Evolutionary conservation across 2,329 filamentous ascomycete genomes (phyloP).

Genomic region (Pseudogymnoascus sp.): DNA sequence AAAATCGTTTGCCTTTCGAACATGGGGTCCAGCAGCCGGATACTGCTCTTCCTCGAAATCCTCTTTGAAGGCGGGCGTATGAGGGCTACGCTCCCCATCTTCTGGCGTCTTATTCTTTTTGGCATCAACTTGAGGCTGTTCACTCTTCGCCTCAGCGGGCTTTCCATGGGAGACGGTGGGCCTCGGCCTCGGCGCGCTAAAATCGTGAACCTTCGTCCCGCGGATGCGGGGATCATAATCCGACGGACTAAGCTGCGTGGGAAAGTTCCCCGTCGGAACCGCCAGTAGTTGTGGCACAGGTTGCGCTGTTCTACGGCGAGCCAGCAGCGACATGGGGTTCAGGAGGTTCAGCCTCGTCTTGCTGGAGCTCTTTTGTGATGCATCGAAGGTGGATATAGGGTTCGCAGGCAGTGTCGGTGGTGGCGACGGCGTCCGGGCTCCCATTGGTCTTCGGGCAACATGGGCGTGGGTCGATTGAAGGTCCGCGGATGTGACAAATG

Average conservation of each 20-base stretch:
- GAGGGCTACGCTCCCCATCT: conserved; percentile 20
- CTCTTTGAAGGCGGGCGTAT: conserved; percentile 49
- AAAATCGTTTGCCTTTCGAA: conserved; percentile 28
- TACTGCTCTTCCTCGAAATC: conserved; percentile 45
- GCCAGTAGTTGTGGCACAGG: conserved; percentile 24
- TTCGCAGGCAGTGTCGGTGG: conserved; percentile 13
- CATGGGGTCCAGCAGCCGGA: conserved; percentile 29
- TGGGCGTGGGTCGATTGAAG: conserved; percentile 17
- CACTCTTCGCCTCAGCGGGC: background rate
- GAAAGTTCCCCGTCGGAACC: conserved; percentile 25
- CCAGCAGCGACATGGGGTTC: conserved; percentile 34
- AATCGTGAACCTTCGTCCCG: conserved; percentile 59
- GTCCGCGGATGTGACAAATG: conserved; percentile 19
- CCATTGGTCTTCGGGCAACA: conserved; percentile 21
- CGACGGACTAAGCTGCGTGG: conserved; percentile 17
- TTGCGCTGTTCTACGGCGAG: conserved; percentile 28
- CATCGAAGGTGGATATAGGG: conserved; percentile 20
- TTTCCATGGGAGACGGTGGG: conserved; percentile 31
- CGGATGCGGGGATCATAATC: conserved; percentile 57
- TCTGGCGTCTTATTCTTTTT: conserved; percentile 12
- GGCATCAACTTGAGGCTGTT: background rate
- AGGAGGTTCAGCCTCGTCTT: conserved; percentile 31
- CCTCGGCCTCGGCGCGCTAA: conserved; percentile 52
- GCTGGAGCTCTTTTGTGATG: conserved; percentile 21
- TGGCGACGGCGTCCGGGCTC: conserved; percentile 23